Evolutionary conservation across 768 basidiomycete species (phyloP).

Genomic region (Lactarius tabidus): DNA sequence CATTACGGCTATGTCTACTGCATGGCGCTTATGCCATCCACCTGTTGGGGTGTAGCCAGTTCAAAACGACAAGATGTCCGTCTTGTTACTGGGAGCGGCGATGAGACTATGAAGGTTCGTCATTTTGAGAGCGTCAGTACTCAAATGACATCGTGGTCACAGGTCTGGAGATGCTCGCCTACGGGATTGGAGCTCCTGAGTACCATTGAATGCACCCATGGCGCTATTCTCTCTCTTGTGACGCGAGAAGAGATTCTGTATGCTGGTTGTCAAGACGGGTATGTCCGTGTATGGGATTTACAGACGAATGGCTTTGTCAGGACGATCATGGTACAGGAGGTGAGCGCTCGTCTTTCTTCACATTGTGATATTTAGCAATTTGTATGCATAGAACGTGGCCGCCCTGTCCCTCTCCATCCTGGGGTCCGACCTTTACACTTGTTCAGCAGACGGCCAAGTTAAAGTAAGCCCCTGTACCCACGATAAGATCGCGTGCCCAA

Average conservation of each 20-base stretch:
- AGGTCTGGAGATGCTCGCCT: constrained; percentile 66
- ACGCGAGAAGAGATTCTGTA: constrained; percentile 76
- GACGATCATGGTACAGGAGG: constrained; percentile 83
- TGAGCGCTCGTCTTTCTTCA: constrained; percentile 29
- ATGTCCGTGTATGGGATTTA: constrained; percentile 86
- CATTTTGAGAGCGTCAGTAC: neutral
- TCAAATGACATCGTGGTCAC: neutral
- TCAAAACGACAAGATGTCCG: constrained; percentile 34
- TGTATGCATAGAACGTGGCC: constrained; percentile 56
- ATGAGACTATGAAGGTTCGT: constrained; percentile 80
- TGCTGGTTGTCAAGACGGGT: constrained; percentile 92
- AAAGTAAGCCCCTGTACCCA: constrained; percentile 44
- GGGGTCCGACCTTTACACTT: constrained; percentile 48
- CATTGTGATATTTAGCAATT: neutral
- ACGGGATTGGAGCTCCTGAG: constrained; percentile 49
- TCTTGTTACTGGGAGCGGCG: constrained; percentile 85
- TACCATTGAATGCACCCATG: constrained; percentile 66
- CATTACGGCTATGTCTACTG: constrained; percentile 96
- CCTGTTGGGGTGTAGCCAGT: constrained; percentile 38
- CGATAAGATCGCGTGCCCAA: neutral
- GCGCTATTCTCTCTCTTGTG: constrained; percentile 80
- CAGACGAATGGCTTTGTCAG: constrained; percentile 86
- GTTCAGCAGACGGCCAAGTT: constrained; percentile 55
- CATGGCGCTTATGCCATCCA: constrained; percentile 50
- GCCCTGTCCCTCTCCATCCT: constrained; percentile 77